Percentiles rank a stretch among this genome's conserved stretches.
These are phyloP conservation scores for Fusarium pseudograminearum DNA, from an alignment of 2,329 filamentous ascomycete genomes.

Conservation along the genomic window DNA sequence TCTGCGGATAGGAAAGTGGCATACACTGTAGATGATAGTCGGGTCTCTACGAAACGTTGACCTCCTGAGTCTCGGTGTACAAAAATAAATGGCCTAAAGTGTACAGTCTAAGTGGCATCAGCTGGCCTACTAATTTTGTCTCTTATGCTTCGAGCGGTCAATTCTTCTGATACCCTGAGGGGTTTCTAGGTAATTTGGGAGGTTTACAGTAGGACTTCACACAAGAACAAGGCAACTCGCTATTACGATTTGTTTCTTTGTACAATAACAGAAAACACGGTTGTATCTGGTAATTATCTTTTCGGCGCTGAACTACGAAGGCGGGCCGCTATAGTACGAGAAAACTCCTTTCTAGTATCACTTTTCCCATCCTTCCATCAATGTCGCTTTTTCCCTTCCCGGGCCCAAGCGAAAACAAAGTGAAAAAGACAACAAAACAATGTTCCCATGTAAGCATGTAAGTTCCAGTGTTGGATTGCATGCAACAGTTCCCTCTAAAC, in stretches of 20 bases:
- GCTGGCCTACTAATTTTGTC: no score
- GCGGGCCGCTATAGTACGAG: slow-evolving; percentile 6
- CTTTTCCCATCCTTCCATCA: slow-evolving; percentile 11
- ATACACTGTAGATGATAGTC: slow-evolving; percentile 2
- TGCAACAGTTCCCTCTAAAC: slow-evolving; percentile 40
- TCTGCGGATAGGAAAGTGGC: background rate
- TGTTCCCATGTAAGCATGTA: slow-evolving; percentile 21
- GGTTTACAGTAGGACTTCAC: background rate
- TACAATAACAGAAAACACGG: background rate
- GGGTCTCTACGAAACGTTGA: background rate
- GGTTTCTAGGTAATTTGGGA: background rate
- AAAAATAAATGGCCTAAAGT: no score
- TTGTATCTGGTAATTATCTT: background rate
- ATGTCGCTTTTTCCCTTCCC: slow-evolving; percentile 29
- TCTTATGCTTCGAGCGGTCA: no score
- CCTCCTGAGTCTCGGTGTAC: no score
- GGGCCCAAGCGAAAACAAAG: slow-evolving; percentile 15
- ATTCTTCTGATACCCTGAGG: no score
- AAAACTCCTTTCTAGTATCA: slow-evolving; percentile 15
- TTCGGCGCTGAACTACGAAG: background rate
- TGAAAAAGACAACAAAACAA: slow-evolving; percentile 11
- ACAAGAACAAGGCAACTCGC: background rate
- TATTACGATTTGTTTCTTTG: background rate
- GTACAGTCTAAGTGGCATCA: no score
- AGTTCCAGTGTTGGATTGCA: slow-evolving; percentile 46